Conservation (phyloP, 305 asterid species). For the Solanum aculeatissimum region DNA sequence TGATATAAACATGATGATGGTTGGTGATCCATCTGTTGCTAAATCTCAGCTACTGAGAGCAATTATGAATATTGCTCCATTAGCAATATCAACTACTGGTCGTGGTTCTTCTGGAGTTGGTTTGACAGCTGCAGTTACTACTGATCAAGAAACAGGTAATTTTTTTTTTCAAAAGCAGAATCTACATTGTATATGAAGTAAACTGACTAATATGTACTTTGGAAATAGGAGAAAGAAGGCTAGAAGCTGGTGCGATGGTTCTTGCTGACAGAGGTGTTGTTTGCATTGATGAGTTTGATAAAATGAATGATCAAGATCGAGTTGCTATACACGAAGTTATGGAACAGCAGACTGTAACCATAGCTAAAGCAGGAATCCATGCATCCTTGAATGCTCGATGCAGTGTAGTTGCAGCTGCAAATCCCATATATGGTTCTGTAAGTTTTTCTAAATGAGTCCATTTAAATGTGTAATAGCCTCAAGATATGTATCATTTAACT, state of each 20-base stretch:
- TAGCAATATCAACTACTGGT: constrained; percentile 95
- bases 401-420: constrained; percentile 99
- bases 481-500: background rate
- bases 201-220: background rate
- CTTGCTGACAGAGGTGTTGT: constrained; percentile 97
- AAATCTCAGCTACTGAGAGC: constrained; percentile 97
- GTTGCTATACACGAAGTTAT: constrained; percentile 98
- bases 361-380: constrained; percentile 99
- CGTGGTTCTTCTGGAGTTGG: constrained; percentile 99
- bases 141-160: constrained; percentile 97
- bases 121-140: constrained; percentile 96
- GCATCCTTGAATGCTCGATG: constrained; percentile 97
- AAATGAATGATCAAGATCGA: constrained; percentile 98
- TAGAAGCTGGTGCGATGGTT: constrained; percentile 99
- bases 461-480: background rate
- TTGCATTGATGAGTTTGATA: constrained; percentile 95
- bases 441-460: constrained; percentile 17
- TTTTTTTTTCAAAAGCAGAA: background rate
- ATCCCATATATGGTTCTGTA: constrained; percentile 98
- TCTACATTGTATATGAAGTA: background rate
- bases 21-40: constrained; percentile 98
- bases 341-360: constrained; percentile 99
- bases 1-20: constrained; percentile 99
- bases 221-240: constrained; percentile 72
- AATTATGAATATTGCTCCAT: constrained; percentile 92